Conservation (phyloP, 805 yeast species). For the Spathaspora hagerdaliae region DNA sequence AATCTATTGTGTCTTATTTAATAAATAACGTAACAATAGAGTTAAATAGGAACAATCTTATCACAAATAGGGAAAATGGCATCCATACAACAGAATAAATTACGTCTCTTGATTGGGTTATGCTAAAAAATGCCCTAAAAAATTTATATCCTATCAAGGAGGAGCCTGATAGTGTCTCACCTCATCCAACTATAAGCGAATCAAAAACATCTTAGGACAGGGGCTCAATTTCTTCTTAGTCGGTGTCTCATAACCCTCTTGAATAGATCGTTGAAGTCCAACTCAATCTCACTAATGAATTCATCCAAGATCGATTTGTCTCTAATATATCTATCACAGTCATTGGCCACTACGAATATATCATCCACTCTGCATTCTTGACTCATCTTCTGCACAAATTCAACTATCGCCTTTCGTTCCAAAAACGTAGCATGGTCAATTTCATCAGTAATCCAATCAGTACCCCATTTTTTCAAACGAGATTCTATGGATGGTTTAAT, state of each 20-base stretch:
- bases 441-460: slow-evolving; percentile 10
- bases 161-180: neutral
- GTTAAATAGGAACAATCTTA: too few relatives aligned
- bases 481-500: slow-evolving; percentile 6
- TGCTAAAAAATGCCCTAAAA: neutral
- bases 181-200: neutral
- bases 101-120: neutral
- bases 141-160: neutral
- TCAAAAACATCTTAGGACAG: neutral
- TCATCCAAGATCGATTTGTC: slow-evolving; percentile 11
- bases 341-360: slow-evolving; percentile 8
- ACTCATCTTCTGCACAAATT: slow-evolving; percentile 9
- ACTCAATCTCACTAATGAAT: slow-evolving; percentile 11
- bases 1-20: too few relatives aligned
- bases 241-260: slow-evolving; percentile 7
- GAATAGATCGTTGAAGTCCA: slow-evolving; percentile 8
- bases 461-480: slow-evolving; percentile 7
- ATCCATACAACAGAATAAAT: neutral
- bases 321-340: slow-evolving; percentile 10
- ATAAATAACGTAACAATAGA: too few relatives aligned
- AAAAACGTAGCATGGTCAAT: slow-evolving; percentile 10
- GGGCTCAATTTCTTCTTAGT: slow-evolving; percentile 1
- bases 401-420: slow-evolving; percentile 10
- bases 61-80: neutral
- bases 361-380: slow-evolving; percentile 8